Base-by-base conservation (phyloP, 2,329 filamentous ascomycete species). In the Chaetomium olivaceum region DNA sequence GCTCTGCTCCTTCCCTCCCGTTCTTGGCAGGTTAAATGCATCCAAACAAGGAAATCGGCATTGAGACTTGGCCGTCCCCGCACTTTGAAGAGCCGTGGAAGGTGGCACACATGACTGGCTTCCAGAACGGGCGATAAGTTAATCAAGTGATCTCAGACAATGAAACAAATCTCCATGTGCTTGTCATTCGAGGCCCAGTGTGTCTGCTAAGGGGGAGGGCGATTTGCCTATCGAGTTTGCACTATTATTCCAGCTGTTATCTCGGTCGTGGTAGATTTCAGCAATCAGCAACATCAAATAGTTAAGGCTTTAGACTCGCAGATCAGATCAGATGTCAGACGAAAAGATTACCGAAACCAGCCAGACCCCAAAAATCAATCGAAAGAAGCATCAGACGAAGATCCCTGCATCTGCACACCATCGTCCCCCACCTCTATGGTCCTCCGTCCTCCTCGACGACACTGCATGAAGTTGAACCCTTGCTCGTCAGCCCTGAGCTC, bases 11-110 rank as follows among this genome's bases (percentile, higher is more conserved):
- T 59, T 39, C 56, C 51, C 25, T 64, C 57, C 50, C 62, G 56
- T 29, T 57, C 62, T 64, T 64, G 62, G 62, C 62, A 61, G 27
- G 16, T 33, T 7, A n/a, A 12, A 43, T 14, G 14, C n/a, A 11
- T 27, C 56, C 51, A n/a, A 56, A 64, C 51, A 57, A 43, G 58
- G 62, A 55, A 64, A n/a, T 33, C 56, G 57, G 23, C 21, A 11
- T 9, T 16, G 54, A 21, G 19, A 12, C 27, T 8, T 8, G 5
- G 31, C 14, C 31, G 14, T 58, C 62, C 57, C 62, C 62, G 62
- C 62, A 64, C 19, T 25, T 36, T 23, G 52, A 56, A 56, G 50
- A 31, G 12, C 33, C 51, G 19, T 27, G 14, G 23, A 54, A 31
- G 55, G 25, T 43, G 54, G 52, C 25, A 58, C 61, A 63, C 61